phyloP scores from a whole-genome alignment of 2,329 filamentous ascomycete species.

The Aspergillus bombycis region DNA sequence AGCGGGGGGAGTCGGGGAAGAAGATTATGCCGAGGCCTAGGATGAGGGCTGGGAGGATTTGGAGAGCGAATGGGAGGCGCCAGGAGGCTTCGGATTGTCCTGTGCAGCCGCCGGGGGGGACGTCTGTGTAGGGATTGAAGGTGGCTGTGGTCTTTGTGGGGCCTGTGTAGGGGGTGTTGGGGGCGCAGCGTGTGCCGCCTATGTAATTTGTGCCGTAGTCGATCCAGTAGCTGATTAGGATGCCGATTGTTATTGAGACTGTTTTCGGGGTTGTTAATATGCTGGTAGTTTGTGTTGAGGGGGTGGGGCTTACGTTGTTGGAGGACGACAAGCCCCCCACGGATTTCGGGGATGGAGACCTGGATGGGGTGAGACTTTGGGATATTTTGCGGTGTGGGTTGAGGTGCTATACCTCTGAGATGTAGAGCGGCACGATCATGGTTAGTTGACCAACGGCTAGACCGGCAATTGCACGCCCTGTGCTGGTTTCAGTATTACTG shows the following conservation, averaged over 20 bases:
- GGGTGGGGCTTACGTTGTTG: conserved; percentile 37
- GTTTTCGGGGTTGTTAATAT: conserved; percentile 30
- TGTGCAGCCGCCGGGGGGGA: conserved; percentile 49
- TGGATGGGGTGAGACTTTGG: conserved; percentile 22
- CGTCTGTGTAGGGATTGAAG: conserved; percentile 49
- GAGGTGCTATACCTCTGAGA: conserved; percentile 48
- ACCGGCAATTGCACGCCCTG: conserved; percentile 49
- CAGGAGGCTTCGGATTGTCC: conserved; percentile 54
- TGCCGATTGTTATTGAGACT: conserved; percentile 49
- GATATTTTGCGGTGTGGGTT: neutral
- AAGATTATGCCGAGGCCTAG: conserved; percentile 49
- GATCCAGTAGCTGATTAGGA: conserved; percentile 43
- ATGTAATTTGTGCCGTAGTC: conserved; percentile 53
- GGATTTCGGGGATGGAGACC: conserved; percentile 48
- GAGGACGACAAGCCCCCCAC: conserved; percentile 42
- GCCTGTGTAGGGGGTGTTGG: conserved; percentile 51
- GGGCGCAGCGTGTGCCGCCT: conserved; percentile 50
- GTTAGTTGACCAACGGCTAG: conserved; percentile 48
- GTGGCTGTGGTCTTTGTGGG: conserved; percentile 40
- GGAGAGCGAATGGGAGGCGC: conserved; percentile 52
- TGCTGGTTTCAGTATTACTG: neutral
- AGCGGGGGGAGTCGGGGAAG: conserved; percentile 61
- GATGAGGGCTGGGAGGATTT: conserved; percentile 46
- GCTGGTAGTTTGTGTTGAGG: neutral
- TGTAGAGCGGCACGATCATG: conserved; percentile 58